Evolutionary conservation across 2,329 filamentous ascomycete genomes (phyloP).

Genomic region (Shiraia sp.): DNA sequence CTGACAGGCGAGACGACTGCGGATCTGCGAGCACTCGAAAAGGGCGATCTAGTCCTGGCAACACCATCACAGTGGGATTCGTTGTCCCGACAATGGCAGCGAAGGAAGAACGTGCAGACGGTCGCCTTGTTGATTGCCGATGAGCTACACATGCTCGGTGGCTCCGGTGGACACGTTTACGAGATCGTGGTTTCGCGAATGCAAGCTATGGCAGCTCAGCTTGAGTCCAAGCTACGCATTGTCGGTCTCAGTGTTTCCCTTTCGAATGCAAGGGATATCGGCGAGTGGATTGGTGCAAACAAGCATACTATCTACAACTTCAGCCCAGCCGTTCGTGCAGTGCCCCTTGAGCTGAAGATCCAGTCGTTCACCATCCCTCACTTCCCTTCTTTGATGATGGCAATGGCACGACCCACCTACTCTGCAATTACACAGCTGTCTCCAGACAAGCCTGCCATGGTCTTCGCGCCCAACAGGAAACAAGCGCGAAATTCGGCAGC

Average conservation of each 20-base stretch:
- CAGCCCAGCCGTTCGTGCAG: constrained; percentile 84
- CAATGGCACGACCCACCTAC: constrained; percentile 96
- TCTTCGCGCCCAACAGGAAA: constrained; percentile 93
- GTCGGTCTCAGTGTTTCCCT: constrained; percentile 89
- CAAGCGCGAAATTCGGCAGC: constrained; percentile 86
- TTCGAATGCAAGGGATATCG: constrained; percentile 89
- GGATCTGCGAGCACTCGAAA: constrained; percentile 85
- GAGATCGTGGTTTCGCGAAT: constrained; percentile 97
- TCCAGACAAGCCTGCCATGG: constrained; percentile 82
- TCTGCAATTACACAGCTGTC: constrained; percentile 86
- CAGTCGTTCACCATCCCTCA: constrained; percentile 96
- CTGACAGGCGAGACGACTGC: constrained; percentile 90
- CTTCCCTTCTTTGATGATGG: constrained; percentile 96
- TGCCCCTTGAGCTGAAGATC: constrained; percentile 90
- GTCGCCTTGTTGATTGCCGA: constrained; percentile 93
- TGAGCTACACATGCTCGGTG: constrained; percentile 90
- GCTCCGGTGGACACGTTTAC: constrained; percentile 84
- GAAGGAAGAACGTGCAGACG: constrained; percentile 90
- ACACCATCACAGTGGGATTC: constrained; percentile 97
- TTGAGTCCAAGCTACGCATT: constrained; percentile 82
- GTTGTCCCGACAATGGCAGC: constrained; percentile 92
- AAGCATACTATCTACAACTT: constrained; percentile 99
- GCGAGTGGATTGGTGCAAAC: constrained; percentile 96
- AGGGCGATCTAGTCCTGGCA: constrained; percentile 85
- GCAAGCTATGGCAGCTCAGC: constrained; percentile 91